Evolutionary conservation across 306 rosid species (phyloP).

Genomic region (Elaeagnus macrophylla): DNA sequence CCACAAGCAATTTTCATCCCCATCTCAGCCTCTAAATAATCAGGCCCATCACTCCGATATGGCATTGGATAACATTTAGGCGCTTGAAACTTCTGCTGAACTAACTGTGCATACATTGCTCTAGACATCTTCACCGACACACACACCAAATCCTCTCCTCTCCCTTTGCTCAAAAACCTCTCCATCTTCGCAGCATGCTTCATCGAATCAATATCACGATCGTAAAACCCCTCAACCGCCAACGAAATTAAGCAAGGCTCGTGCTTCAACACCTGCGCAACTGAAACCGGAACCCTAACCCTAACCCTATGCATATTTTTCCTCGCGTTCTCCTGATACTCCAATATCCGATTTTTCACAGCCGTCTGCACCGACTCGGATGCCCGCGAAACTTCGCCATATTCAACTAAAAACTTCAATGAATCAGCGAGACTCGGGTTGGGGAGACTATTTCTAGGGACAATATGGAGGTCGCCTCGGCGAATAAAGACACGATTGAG

Average conservation of each 20-base stretch:
- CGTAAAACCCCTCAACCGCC: conserved; percentile 87
- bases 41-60: conserved; percentile 20
- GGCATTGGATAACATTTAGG: conserved; percentile 78
- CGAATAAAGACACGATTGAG: conserved; percentile 66
- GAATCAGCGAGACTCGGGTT: conserved; percentile 50
- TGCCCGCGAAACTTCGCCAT: conserved; percentile 37
- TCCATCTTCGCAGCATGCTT: conserved; percentile 73
- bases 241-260: conserved; percentile 65
- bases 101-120: conserved; percentile 90
- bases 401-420: conserved; percentile 32
- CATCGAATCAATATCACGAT: conserved; percentile 78
- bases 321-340: conserved; percentile 58
- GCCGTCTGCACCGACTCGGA: conserved; percentile 51
- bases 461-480: conserved; percentile 44
- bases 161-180: conserved; percentile 53
- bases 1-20: conserved; percentile 95
- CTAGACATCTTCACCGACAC: conserved; percentile 75
- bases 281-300: conserved; percentile 71
- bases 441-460: conserved; percentile 34
- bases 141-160: conserved; percentile 46
- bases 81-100: conserved; percentile 74
- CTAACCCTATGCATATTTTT: conserved; percentile 50
- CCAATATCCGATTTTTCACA: conserved; percentile 41
- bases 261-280: conserved; percentile 52
- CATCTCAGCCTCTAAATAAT: conserved; percentile 54